Percentiles rank a stretch among this genome's conserved stretches.
phyloP scores from a whole-genome alignment of 2,329 filamentous ascomycete species.

The Alternaria hordeiaustralica region DNA sequence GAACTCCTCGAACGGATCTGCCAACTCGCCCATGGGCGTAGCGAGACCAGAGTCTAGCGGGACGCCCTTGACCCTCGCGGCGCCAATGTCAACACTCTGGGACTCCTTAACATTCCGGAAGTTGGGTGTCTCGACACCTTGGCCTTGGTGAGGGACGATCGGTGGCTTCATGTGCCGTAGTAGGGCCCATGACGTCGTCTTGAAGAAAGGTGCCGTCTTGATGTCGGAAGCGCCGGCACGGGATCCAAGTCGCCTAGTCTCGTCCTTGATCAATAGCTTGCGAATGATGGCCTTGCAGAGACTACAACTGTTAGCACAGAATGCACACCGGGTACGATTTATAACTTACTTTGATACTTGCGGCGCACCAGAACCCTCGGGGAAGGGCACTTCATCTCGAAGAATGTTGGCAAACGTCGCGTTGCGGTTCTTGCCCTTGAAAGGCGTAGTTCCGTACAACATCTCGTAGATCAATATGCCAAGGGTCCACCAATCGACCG shows the following conservation, averaged over 20 bases:
- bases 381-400: conserved; percentile 93
- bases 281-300: conserved; percentile 96
- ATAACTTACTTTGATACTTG: conserved; percentile 86
- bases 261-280: conserved; percentile 97
- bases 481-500: conserved; percentile 98
- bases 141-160: conserved; percentile 90
- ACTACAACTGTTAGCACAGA: conserved; percentile 58
- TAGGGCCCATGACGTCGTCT: conserved; percentile 93
- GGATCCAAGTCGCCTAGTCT: conserved; percentile 89
- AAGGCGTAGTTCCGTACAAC: conserved; percentile 97
- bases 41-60: conserved; percentile 84
- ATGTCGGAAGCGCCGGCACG: conserved; percentile 96
- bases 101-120: conserved; percentile 99
- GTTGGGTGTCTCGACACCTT: conserved; percentile 91
- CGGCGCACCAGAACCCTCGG: conserved; percentile 81
- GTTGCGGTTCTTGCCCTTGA: conserved; percentile 99
- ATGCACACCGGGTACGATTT: not conserved
- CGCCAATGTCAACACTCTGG: conserved; percentile 82
- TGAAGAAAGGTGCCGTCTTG: conserved; percentile 95
- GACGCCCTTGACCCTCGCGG: conserved; percentile 71
- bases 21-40: conserved; percentile 80
- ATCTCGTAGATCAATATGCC: conserved; percentile 98
- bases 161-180: conserved; percentile 98
- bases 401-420: conserved; percentile 98
- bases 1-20: conserved; percentile 97